Evolutionary conservation across 192 early-diverging fungal species (phyloP), one percentile per base, ranked within the genome.

Genomic region (Gigaspora rosea): DNA sequence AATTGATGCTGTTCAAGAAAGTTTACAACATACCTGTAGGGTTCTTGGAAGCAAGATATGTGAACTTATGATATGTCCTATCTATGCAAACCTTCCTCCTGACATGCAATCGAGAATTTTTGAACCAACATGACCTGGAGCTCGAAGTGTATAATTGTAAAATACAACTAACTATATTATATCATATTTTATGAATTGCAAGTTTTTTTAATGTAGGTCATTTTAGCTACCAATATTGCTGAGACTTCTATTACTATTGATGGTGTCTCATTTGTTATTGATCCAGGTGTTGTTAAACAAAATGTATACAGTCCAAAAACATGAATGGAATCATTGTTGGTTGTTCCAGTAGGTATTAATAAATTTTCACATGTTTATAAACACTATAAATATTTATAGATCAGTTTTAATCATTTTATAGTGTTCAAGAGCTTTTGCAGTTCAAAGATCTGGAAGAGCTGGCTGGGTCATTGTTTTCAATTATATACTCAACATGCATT

Each of bases 191-290:
- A 27, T 27, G 27, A 27, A 27, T 27, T 27, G 1, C 27, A 27
- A 27, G 27, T 41, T 22, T 69, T 72, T 36, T 56, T 2, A 8
- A 73, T 35, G 8, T 75, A 79, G 78, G 87, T 96, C 20, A 95
- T 99, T 22, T 79, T 99, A 52, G 96, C 98, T 1, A 99, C 98
- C 65, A 99, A 99, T 82, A 97, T 99, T 88, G 98, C 98, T 7
- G 98, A 99, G 80, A 99, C 98, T 0, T 95, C 93, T 2, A 96
- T 99, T 77, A 99, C 98, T 0, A 94, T 97, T 51, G 95, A 99
- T 78, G 97, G 98, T 51, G 92, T 99, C 49, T 87, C 93, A 16
- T 99, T 92, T 86, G 98, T 99, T 27, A 96, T 99, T 64, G 98
- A 99, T 80, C 96, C 98, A 8, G 98, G 98, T 0, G 98, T 98